Percentiles rank a stretch among this genome's conserved stretches.
Evolutionary conservation across 768 basidiomycete species (phyloP).

Genomic region (Hygrophorus pudorinus): DNA sequence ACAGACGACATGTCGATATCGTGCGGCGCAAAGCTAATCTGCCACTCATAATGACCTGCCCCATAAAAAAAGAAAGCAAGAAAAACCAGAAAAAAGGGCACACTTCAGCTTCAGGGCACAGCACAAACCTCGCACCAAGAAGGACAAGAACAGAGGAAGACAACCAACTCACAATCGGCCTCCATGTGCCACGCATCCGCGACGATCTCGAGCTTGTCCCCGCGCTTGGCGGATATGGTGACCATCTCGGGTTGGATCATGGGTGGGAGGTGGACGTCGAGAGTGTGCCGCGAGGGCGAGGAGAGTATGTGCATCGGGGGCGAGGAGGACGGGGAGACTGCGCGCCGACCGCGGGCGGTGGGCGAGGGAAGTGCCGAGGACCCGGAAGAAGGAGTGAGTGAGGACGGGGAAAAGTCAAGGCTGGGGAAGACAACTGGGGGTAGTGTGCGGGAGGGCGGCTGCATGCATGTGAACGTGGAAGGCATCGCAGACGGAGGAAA

Average conservation of each 20-base stretch:
- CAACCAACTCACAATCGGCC: slow-evolving; percentile 38
- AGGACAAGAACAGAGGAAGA: slow-evolving; percentile 1
- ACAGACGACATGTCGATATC: slow-evolving; percentile 47
- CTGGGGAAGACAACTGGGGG: too few relatives aligned
- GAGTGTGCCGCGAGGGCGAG: slow-evolving; percentile 28
- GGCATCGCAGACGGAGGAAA: too few relatives aligned
- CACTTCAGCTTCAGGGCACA: neutral
- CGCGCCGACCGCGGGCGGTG: slow-evolving; percentile 20
- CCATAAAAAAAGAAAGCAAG: neutral
- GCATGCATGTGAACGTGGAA: too few relatives aligned
- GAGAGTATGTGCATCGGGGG: slow-evolving; percentile 29
- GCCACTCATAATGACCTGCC: slow-evolving; percentile 55
- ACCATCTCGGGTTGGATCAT: slow-evolving; percentile 47
- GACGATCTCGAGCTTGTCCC: slow-evolving; percentile 44
- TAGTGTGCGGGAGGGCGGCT: too few relatives aligned
- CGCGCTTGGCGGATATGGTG: slow-evolving; percentile 50
- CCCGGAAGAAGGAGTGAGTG: too few relatives aligned
- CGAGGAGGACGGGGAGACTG: slow-evolving; percentile 21
- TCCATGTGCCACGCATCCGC: slow-evolving; percentile 59
- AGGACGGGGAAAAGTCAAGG: too few relatives aligned
- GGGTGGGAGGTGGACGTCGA: slow-evolving; percentile 43
- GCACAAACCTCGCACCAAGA: too few relatives aligned
- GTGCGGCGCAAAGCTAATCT: slow-evolving; percentile 40
- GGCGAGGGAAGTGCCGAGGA: slow-evolving; percentile 15
- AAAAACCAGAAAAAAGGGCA: neutral